Conservation (phyloP, 2,329 filamentous ascomycete genomes). For the Fusarium sp. region DNA sequence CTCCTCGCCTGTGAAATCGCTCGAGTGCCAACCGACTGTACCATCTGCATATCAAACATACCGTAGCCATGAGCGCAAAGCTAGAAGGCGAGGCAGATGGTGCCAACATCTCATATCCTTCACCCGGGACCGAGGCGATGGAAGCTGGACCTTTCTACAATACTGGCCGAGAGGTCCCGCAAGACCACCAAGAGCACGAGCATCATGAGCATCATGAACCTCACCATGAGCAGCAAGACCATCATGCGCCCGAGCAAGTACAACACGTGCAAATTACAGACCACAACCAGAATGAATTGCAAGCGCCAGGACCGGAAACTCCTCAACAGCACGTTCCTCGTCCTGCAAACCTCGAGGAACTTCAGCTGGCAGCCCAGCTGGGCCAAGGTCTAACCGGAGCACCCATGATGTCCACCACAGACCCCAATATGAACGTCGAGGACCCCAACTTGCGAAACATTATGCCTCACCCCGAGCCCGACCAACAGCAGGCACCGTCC, state of each 20-base stretch:
- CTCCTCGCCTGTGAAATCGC: conserved; percentile 12
- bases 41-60: conserved; percentile 12
- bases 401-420: conserved; percentile 63
- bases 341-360: conserved; percentile 65
- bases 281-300: conserved; percentile 49
- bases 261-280: conserved; percentile 48
- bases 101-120: conserved; percentile 60
- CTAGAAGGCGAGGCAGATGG: conserved; percentile 54
- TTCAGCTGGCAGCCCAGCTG: conserved; percentile 69
- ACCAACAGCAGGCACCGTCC: conserved; percentile 52
- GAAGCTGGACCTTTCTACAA: conserved; percentile 61
- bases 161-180: conserved; percentile 51
- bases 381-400: conserved; percentile 64
- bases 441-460: conserved; percentile 59
- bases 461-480: conserved; percentile 57
- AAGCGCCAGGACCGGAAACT: conserved; percentile 52
- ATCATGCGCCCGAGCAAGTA: conserved; percentile 48
- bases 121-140: conserved; percentile 59
- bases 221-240: conserved; percentile 42
- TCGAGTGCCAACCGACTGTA: conserved; percentile 10
- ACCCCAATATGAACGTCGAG: conserved; percentile 59
- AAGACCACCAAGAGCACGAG: conserved; percentile 49
- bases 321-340: conserved; percentile 58
- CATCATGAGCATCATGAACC: conserved; percentile 43
- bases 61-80: conserved; percentile 49